Evolutionary conservation across 768 basidiomycete species (phyloP), one percentile per base, ranked within the genome.

Genomic region (Agrocybe praecox): DNA sequence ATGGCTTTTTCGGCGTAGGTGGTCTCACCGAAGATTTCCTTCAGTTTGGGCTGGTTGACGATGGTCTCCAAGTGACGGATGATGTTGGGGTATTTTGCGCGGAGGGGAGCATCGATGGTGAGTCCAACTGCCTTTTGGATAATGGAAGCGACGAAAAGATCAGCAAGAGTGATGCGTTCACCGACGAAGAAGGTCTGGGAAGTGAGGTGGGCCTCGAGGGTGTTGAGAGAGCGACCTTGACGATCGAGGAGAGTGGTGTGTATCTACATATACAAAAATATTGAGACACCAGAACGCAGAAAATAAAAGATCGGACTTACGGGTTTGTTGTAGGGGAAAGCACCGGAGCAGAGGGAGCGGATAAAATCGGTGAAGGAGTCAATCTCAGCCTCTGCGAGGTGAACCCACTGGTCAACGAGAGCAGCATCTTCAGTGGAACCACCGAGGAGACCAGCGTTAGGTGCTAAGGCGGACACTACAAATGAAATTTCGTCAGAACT

Each of bases 81-180:
- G 59, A 89, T 71, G 76, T 94, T 89, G 65, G 90, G 84, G 73
- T 86, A 72, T 67, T 88, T 83, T 32, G 81, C 76, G 55, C 94
- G 88, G 46, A 76, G 67, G 42, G 81, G 63, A 17, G 87, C 83
- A 65, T 94, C 96, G 64, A 94, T 61, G 60, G 83, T 83, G 62
- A 76, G n/a, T 21, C 65, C 52, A 66, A 84, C 82, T 2, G 81
- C 80, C 59, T 78, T 78, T 61, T 79, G 78, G 59, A 94, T 69
- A 68, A 82, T 61, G 51, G 79, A 71, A 34, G 90, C 92, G 62
- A 92, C 64, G 67, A 72, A 70, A 73, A 99, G 72, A 67, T 99
- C 97, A 61, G 95, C 97, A 46, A 96, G 81, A 59, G 94, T 93
- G 80, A 98, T 90, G 67, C 96, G 92, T 71, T 99, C 93, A 62